phyloP scores from a whole-genome alignment of 768 basidiomycete species.

The Multifurca ochricompacta region DNA sequence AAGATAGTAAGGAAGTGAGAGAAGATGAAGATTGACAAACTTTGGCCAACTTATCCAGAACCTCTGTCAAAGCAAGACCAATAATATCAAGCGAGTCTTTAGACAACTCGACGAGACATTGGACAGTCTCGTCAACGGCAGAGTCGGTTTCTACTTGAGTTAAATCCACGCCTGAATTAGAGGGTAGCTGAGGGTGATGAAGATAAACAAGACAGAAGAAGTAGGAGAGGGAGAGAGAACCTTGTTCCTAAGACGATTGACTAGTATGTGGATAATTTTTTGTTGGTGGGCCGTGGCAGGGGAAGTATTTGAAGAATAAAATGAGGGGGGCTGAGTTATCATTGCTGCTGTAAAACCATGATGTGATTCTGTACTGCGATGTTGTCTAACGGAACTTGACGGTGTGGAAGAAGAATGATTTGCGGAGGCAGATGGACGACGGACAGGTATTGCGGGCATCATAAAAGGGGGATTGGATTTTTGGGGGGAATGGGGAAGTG shows the following conservation, averaged over 20 bases:
- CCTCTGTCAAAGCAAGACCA: constrained; percentile 65
- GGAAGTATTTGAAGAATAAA: constrained; percentile 30
- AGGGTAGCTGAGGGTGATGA: constrained; percentile 55
- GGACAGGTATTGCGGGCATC: constrained; percentile 37
- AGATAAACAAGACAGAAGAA: constrained; percentile 5
- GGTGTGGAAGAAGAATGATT: constrained; percentile 31
- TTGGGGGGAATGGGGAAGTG: not conserved
- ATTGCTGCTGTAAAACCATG: constrained; percentile 17
- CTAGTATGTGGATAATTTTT: constrained; percentile 73
- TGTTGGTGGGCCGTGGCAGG: constrained; percentile 54
- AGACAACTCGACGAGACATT: constrained; percentile 74
- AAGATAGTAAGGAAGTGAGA: not conserved
- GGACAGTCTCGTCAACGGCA: constrained; percentile 67
- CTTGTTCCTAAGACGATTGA: constrained; percentile 76
- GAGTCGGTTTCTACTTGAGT: constrained; percentile 69
- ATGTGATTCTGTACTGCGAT: constrained; percentile 55
- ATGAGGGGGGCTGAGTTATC: constrained; percentile 21
- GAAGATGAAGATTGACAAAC: constrained; percentile 34
- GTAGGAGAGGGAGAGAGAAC: constrained; percentile 32
- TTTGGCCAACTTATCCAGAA: constrained; percentile 71
- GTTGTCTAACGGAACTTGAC: constrained; percentile 39
- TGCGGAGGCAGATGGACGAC: constrained; percentile 55
- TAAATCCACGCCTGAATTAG: constrained; percentile 69
- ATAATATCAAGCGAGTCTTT: constrained; percentile 74
- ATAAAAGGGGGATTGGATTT: not conserved